Base-by-base conservation (phyloP, 2,329 filamentous ascomycete species). In the Diaporthe australafricana region DNA sequence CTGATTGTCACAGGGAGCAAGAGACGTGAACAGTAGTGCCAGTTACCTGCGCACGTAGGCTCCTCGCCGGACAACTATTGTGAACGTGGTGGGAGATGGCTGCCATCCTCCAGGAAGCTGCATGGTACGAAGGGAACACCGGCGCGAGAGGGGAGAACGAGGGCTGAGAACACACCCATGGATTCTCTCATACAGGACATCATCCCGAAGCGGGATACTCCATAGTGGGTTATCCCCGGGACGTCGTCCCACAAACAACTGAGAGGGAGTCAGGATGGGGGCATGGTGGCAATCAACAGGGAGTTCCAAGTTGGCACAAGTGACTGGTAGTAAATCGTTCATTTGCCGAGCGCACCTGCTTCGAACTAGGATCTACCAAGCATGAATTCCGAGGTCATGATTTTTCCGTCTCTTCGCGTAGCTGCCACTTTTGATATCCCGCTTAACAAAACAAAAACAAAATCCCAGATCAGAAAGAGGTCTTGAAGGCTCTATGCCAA, bases 381-480 rank as follows among this genome's bases (percentile, higher is more conserved):
- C 45, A 7, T 65, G 60, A 65, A 3, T 63, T 38, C 30, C 27
- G 42, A 35, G 42, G 42, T 12, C 60, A 42, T 30, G 35, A 32
- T 47, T 63, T 27, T 42, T 42, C 16, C n/a, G 27, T 40, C 27
- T 48, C 60, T 25, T 48, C 38, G 14, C n/a, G 27, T 48, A 63
- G 42, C 17, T 48, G 60, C 42, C 50, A 22, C 42, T 70, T 65
- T 70, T 42, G 52, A 66, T 66, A 70, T 66, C 67, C 60, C 71
- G 71, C 67, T 66, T 63, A 50, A 56, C 27, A 70, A 65, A 52
- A 50, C 56, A 32, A 45, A 17, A 45, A 22, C 65, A 45, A 17
- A 45, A 22, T 69, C 40, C n/a, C 53, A 69, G 30, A 68, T 40
- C 35, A 40, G 35, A 22, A 27, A n/a, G 20, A 42, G 42, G 55